Percentiles rank a stretch among this genome's conserved stretches.
Evolutionary conservation across 768 basidiomycete genomes (phyloP).

Genomic region (Suillus luteus): DNA sequence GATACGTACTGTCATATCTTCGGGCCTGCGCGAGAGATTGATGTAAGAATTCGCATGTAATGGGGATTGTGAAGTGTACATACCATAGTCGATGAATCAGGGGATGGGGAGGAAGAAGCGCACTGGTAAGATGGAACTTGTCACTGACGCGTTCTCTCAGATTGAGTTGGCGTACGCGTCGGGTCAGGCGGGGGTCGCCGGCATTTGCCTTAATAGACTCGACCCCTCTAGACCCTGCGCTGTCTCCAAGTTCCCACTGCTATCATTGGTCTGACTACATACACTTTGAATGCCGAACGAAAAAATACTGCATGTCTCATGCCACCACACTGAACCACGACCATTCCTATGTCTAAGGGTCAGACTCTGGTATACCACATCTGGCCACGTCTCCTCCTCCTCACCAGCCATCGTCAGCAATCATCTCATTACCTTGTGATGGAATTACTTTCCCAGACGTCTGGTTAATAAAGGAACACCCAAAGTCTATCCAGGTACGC

Average conservation of each 20-base stretch:
- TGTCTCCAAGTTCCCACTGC: neutral
- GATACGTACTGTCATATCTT: conserved; percentile 87
- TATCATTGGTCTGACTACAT: neutral
- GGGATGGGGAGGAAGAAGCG: conserved; percentile 14
- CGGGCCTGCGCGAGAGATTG: conserved; percentile 55
- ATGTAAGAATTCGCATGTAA: neutral
- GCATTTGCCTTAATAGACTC: neutral
- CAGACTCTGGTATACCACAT: neutral
- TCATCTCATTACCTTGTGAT: neutral
- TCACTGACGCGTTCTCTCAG: conserved; percentile 29
- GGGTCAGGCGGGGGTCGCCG: conserved; percentile 1
- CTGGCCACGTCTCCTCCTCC: neutral
- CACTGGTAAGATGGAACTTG: conserved; percentile 5
- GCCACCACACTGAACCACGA: neutral
- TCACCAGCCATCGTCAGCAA: neutral
- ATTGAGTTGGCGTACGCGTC: conserved; percentile 26
- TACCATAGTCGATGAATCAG: conserved; percentile 47
- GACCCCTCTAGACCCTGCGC: neutral
- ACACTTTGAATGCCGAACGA: neutral
- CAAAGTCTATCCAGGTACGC: neutral
- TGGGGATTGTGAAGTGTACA: conserved; percentile 17
- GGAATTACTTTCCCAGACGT: neutral
- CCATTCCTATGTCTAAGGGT: neutral
- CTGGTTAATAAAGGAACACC: neutral
- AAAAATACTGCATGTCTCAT: neutral